Conservation (phyloP, 2,329 filamentous ascomycete genomes). For the Dactylellina sp. region DNA sequence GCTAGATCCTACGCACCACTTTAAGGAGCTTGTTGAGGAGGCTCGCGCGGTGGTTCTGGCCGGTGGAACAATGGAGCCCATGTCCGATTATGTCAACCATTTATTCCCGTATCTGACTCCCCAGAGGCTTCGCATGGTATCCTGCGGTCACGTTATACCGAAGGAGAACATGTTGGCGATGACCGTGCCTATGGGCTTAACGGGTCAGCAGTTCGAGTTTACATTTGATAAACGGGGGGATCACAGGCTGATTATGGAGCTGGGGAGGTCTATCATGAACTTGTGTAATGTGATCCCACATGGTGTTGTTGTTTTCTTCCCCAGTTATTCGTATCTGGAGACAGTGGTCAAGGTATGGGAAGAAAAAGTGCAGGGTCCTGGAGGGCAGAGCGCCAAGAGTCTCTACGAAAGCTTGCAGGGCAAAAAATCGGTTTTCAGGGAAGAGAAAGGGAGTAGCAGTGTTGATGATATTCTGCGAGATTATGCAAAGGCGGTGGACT, state of each 20-base stretch:
- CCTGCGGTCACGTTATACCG: slow-evolving; percentile 94
- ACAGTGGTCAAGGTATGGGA: slow-evolving; percentile 76
- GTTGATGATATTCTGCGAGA: slow-evolving; percentile 77
- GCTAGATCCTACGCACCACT: slow-evolving; percentile 89
- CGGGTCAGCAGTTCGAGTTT: slow-evolving; percentile 78
- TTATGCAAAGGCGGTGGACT: slow-evolving; percentile 77
- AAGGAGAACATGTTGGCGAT: slow-evolving; percentile 81
- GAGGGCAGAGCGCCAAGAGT: slow-evolving; percentile 59
- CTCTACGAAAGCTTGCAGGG: slow-evolving; percentile 72
- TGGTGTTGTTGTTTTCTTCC: slow-evolving; percentile 93
- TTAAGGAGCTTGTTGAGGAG: slow-evolving; percentile 84
- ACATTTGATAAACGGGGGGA: slow-evolving; percentile 82
- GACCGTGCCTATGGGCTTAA: slow-evolving; percentile 70
- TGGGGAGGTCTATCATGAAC: slow-evolving; percentile 79
- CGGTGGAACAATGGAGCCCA: slow-evolving; percentile 95
- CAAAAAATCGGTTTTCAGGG: slow-evolving; percentile 69
- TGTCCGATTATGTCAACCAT: slow-evolving; percentile 82
- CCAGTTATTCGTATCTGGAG: slow-evolving; percentile 90
- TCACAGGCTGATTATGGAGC: slow-evolving; percentile 71
- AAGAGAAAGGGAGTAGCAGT: slow-evolving; percentile 66
- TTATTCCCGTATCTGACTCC: slow-evolving; percentile 80
- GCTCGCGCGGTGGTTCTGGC: slow-evolving; percentile 89
- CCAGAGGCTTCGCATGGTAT: slow-evolving; percentile 79
- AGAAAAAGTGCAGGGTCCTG: slow-evolving; percentile 63
- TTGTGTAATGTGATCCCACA: slow-evolving; percentile 82